Evolutionary conservation across 345 rosid genomes (phyloP), one percentile per base, ranked within the genome.

Genomic region (Trapa incisa): DNA sequence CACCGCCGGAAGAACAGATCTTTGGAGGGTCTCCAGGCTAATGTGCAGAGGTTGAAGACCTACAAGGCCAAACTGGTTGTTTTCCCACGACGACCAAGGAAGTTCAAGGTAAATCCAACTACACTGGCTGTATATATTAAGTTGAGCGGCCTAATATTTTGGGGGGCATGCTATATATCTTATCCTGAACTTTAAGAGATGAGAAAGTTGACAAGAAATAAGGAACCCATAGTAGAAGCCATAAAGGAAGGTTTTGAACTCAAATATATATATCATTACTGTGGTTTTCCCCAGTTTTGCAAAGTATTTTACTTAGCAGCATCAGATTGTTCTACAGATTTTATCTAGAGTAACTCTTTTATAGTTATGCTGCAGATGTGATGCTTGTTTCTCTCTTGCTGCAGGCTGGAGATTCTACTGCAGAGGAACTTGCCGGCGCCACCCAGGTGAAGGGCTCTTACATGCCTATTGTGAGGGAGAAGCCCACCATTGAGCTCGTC

Each of bases 61-160:
- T 88, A 86, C 89, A 88, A 85, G 85, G 87, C 91, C 60, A 88
- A 88, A 75, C 65, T 88, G 76, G 91, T 86, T 17, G 83, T 88
- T 73, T 88, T 88, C 91, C 94, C 94, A 37, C 84, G 91, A 66
- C 86, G 86, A 48, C 79, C 89, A 33, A 81, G 84, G 48, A 88
- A 86, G 75, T 68, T 73, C 61, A 88, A 88, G 94, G 94, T 85
- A 81, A 8, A 60, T 6, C 45, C 7, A 29, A 2, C 6, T 39
- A 16, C 15, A 14, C 47, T 38, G 0, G 17, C 68, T 43, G 37
- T 12, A 7, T 33, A 32, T 2, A 10, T 0, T 50, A 2, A 35
- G n/a, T 65, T 0, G 42, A 6, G 6, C 42, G 4, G 42, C 42
- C 6, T 3, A 3, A 39, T 39, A 6, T 39, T 39, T 13, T 37